Evolutionary conservation across 345 rosid genomes (phyloP).

Genomic region (Rhodamnia argentea): DNA sequence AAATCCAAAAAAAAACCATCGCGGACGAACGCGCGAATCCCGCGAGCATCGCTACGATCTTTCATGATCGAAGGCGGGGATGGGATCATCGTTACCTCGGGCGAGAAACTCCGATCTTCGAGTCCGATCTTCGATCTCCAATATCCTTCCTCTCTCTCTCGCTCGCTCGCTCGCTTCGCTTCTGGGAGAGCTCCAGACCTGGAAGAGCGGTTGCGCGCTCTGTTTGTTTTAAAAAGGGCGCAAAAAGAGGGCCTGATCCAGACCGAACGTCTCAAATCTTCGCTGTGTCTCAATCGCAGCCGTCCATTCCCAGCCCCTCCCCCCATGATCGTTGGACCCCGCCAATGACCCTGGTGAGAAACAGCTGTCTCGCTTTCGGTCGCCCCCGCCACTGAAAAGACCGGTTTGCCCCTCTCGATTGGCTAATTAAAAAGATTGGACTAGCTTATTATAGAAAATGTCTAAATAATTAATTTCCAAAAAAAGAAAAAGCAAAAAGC

Average conservation of each 20-base stretch:
- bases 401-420: not conserved
- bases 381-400: not conserved
- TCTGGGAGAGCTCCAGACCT: not conserved
- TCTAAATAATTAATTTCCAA: not conserved
- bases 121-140: not conserved
- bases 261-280: conserved; percentile 25
- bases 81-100: not conserved
- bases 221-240: conserved; percentile 20
- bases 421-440: not conserved
- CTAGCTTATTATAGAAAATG: not conserved
- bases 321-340: conserved; percentile 15
- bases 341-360: not conserved
- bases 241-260: conserved; percentile 17
- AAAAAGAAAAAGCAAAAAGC: not conserved
- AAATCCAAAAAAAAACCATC: not conserved
- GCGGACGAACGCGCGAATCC: not conserved
- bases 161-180: not conserved
- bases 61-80: not conserved
- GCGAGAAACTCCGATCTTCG: not conserved
- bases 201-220: conserved; percentile 22
- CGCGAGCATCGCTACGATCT: not conserved
- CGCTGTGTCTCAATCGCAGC: conserved; percentile 13
- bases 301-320: conserved; percentile 15
- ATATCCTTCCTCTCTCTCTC: not conserved
- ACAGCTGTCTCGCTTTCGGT: conserved; percentile 35